These are phyloP conservation scores for Fusarium domesticum DNA, from an alignment of 2,329 filamentous ascomycete species.

Conservation along the genomic window DNA sequence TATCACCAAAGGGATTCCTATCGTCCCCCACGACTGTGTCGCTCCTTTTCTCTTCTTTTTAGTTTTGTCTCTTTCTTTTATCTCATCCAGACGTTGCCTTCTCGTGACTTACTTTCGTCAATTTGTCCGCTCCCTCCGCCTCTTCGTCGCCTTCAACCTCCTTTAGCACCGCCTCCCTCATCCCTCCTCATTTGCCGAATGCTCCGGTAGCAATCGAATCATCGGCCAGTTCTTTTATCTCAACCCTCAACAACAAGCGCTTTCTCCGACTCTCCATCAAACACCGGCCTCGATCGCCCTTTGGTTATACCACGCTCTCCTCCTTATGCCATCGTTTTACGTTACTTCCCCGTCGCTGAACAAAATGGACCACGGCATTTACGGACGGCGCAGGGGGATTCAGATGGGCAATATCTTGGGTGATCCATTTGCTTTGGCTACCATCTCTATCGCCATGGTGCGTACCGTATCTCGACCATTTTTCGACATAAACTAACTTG, in stretches of 20 bases:
- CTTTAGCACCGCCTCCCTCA: conserved; percentile 16
- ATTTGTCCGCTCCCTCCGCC: conserved; percentile 7
- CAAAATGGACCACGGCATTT: conserved; percentile 73
- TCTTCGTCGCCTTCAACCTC: conserved; percentile 12
- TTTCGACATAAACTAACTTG: conserved; percentile 17
- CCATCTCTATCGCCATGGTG: conserved; percentile 87
- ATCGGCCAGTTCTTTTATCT: conserved; percentile 5
- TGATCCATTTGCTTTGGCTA: conserved; percentile 93
- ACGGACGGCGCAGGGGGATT: conserved; percentile 60
- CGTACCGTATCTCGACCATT: conserved; percentile 37
- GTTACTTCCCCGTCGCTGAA: conserved; percentile 68
- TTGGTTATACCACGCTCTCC: conserved; percentile 17
- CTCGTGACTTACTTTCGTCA: conserved; percentile 16
- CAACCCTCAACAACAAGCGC: conserved; percentile 13
- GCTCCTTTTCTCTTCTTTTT: conserved; percentile 23
- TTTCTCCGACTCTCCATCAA: conserved; percentile 2
- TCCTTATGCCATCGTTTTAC: conserved; percentile 71
- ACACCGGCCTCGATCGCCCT: conserved; percentile 9
- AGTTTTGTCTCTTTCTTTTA: conserved; percentile 6
- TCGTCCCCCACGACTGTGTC: conserved; percentile 16
- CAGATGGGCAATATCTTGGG: conserved; percentile 87
- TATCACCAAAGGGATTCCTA: conserved; percentile 17
- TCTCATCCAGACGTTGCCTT: conserved; percentile 13
- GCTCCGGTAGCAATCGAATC: conserved; percentile 31
- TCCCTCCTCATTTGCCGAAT: conserved; percentile 21